phyloP scores from a whole-genome alignment of 345 rosid species.

The Arabidopsis arenosa region DNA sequence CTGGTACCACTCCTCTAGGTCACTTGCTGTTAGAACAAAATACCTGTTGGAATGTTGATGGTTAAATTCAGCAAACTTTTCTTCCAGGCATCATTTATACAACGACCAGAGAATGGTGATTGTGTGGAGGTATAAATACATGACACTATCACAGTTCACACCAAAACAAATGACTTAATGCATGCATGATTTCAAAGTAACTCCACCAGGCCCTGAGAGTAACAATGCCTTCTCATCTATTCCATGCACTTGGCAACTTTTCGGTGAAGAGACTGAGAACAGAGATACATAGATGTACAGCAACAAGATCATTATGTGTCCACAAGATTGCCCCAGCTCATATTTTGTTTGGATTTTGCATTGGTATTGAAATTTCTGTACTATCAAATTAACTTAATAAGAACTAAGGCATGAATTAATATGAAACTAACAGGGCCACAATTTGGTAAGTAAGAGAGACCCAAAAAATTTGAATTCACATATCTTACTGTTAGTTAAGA shows the following conservation, averaged over 20 bases:
- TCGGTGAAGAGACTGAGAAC: conserved; percentile 18
- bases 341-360: conserved; percentile 3
- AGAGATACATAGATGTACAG: conserved; percentile 23
- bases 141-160: conserved; percentile 33
- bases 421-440: conserved; percentile 9
- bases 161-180: conserved; percentile 24
- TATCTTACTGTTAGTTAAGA: conserved; percentile 21
- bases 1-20: conserved; percentile 92
- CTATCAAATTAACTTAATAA: conserved; percentile 6
- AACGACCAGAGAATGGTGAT: conserved; percentile 19
- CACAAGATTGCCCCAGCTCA: conserved; percentile 24
- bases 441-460: conserved; percentile 21
- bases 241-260: background rate
- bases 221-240: conserved; percentile 20
- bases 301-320: conserved; percentile 6
- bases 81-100: conserved; percentile 21
- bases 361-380: background rate
- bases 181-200: conserved; percentile 23
- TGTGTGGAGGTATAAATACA: conserved; percentile 21
- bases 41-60: conserved; percentile 64
- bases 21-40: conserved; percentile 83
- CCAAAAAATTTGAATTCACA: conserved; percentile 27
- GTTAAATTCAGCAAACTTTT: conserved; percentile 38
- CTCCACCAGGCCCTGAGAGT: conserved; percentile 17
- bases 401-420: conserved; percentile 16